These are phyloP conservation scores for Boechera stricta DNA, from an alignment of 345 rosid genomes.

Conservation along the genomic window DNA sequence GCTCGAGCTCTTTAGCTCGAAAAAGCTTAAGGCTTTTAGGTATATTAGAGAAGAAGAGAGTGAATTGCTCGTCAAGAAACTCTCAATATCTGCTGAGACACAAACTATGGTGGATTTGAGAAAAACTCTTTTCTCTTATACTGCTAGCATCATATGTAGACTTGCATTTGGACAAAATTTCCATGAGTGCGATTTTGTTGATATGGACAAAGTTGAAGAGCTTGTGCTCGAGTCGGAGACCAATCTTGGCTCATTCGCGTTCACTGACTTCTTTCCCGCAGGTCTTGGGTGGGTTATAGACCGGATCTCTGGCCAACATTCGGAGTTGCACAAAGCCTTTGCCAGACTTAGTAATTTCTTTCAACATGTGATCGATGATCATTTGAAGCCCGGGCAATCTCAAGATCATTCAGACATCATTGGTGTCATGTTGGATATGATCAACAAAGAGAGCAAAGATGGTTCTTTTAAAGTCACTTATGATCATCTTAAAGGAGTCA, in stretches of 20 bases:
- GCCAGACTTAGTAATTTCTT: conserved; percentile 45
- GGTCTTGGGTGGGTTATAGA: conserved; percentile 53
- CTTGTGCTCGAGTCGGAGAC: conserved; percentile 47
- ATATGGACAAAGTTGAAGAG: conserved; percentile 44
- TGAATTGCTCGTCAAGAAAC: conserved; percentile 37
- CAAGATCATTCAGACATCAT: conserved; percentile 48
- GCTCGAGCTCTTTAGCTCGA: conserved; percentile 50
- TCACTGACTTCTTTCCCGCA: conserved; percentile 46
- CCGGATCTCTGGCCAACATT: conserved; percentile 41
- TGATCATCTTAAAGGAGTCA: conserved; percentile 51
- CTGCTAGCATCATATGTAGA: conserved; percentile 45
- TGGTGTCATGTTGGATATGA: conserved; percentile 47
- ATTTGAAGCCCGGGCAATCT: conserved; percentile 39
- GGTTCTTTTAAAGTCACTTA: conserved; percentile 25
- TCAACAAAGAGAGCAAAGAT: not conserved
- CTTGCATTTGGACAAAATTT: conserved; percentile 49
- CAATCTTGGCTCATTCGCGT: conserved; percentile 38
- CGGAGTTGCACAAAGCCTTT: conserved; percentile 45
- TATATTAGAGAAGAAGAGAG: conserved; percentile 51
- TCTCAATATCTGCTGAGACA: conserved; percentile 37
- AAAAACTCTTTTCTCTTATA: conserved; percentile 36
- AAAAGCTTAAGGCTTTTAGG: conserved; percentile 47
- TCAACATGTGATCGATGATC: conserved; percentile 53
- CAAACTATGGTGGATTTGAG: conserved; percentile 43
- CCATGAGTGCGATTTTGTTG: conserved; percentile 43